These are phyloP conservation scores for Penicillium digitatum DNA, from an alignment of 2,329 filamentous ascomycete species.

Conservation along the genomic window DNA sequence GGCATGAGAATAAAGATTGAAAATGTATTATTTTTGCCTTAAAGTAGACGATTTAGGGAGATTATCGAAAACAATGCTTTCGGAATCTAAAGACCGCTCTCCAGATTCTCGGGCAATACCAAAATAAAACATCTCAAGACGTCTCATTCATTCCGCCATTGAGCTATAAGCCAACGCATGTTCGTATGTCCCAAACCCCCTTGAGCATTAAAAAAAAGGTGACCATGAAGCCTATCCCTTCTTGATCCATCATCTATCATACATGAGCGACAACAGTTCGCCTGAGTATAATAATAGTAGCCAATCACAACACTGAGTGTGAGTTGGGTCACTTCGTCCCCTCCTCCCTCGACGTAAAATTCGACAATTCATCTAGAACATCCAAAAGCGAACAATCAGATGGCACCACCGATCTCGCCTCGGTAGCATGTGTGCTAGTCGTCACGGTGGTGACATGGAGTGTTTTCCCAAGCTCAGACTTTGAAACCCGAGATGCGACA, in stretches of 20 bases:
- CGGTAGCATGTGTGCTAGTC: conserved; percentile 76
- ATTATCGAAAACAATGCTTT: not conserved
- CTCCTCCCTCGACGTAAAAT: not conserved
- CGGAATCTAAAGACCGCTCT: not conserved
- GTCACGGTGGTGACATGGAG: conserved; percentile 69
- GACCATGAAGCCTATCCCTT: not conserved
- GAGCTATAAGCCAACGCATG: not conserved
- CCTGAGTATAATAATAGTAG: not conserved
- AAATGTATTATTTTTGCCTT: not conserved
- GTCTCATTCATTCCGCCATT: not conserved
- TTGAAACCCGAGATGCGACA: not conserved
- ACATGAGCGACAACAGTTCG: not conserved
- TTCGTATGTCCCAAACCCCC: not conserved
- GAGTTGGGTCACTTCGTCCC: conserved; percentile 51
- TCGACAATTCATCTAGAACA: conserved; percentile 6
- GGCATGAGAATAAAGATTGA: conserved; percentile 14
- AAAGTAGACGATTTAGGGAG: not conserved
- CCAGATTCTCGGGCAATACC: not conserved
- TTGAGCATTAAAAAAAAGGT: not conserved
- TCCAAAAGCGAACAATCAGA: conserved; percentile 52
- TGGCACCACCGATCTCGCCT: conserved; percentile 74
- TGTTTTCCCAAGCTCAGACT: not conserved
- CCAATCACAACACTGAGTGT: not conserved
- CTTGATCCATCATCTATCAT: not conserved
- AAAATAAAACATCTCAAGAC: not conserved